Conservation (phyloP, 2,329 filamentous ascomycete species). For the Zalaria sp. region DNA sequence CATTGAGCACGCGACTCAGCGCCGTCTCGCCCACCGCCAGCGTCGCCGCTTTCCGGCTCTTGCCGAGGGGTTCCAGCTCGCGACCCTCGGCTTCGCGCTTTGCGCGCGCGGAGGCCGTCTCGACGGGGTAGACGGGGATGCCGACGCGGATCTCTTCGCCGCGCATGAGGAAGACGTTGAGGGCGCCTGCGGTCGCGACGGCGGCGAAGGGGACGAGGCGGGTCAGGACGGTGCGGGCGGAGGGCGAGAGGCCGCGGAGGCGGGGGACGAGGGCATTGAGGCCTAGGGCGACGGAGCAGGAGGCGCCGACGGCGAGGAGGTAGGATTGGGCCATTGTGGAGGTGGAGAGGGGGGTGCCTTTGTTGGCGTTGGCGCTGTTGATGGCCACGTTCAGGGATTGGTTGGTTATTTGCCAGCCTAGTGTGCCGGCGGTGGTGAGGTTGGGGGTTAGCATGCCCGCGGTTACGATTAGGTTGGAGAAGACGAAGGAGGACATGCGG, state of each 20-base stretch:
- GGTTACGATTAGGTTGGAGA: slow-evolving; percentile 89
- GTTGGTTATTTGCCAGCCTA: slow-evolving; percentile 91
- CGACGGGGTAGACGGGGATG: slow-evolving; percentile 81
- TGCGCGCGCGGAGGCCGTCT: slow-evolving; percentile 54
- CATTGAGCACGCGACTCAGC: slow-evolving; percentile 79
- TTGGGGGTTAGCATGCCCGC: slow-evolving; percentile 93
- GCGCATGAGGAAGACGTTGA: slow-evolving; percentile 97
- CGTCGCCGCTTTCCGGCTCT: slow-evolving; percentile 74
- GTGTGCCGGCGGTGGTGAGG: slow-evolving; percentile 66
- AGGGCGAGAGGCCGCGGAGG: slow-evolving; percentile 60
- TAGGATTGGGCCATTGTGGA: slow-evolving; percentile 79
- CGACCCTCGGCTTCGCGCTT: slow-evolving; percentile 23
- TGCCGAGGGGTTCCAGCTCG: slow-evolving; percentile 50
- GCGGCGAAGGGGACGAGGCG: slow-evolving; percentile 94
- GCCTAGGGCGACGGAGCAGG: slow-evolving; percentile 83
- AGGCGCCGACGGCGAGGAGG: slow-evolving; percentile 78
- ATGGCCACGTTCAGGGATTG: slow-evolving; percentile 97
- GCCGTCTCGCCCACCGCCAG: slow-evolving; percentile 90
- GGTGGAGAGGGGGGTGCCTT: slow-evolving; percentile 75
- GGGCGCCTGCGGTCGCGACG: slow-evolving; percentile 74
- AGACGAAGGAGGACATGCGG: slow-evolving; percentile 90
- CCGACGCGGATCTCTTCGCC: slow-evolving; percentile 86
- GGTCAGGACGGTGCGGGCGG: slow-evolving; percentile 60
- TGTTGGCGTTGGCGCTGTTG: slow-evolving; percentile 97
- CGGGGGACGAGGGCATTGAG: slow-evolving; percentile 82